Conservation (phyloP, 805 yeast genomes). For the Candida easanensis region DNA sequence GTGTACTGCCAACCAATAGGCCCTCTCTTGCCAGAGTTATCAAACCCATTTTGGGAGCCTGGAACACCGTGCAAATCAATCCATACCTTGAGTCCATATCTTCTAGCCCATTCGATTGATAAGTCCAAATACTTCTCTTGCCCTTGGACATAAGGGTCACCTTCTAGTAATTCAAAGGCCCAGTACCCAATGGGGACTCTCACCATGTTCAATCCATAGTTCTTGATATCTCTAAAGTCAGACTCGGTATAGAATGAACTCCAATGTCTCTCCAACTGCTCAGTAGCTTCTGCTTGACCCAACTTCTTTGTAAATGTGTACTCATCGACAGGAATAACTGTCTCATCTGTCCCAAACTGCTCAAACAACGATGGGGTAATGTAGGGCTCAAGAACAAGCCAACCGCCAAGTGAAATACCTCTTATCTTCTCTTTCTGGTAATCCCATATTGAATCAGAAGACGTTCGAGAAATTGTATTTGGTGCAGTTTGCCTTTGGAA, state of each 20-base stretch:
- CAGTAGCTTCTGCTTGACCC: conserved; percentile 45
- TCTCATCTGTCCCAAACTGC: conserved; percentile 31
- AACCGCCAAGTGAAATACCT: conserved; percentile 65
- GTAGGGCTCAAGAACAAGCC: conserved; percentile 71
- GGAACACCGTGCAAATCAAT: conserved; percentile 80
- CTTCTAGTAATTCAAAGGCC: conserved; percentile 47
- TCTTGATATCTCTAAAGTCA: conserved; percentile 51
- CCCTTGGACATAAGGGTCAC: conserved; percentile 66
- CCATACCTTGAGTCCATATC: conserved; percentile 62
- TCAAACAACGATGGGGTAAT: conserved; percentile 64
- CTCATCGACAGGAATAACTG: conserved; percentile 56
- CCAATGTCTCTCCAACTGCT: conserved; percentile 52
- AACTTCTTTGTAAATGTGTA: conserved; percentile 47
- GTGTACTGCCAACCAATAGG: conserved; percentile 40
- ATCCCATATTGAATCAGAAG: conserved; percentile 23
- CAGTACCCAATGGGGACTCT: conserved; percentile 80
- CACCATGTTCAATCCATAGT: conserved; percentile 63
- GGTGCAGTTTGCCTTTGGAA: no score
- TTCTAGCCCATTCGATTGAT: conserved; percentile 66
- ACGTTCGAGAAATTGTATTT: no score
- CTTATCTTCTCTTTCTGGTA: conserved; percentile 20
- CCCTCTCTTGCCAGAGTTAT: conserved; percentile 67
- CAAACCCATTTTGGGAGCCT: conserved; percentile 85
- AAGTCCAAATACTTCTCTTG: conserved; percentile 61
- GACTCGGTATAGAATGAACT: conserved; percentile 53